Conservation (phyloP, 805 yeast genomes). For the Martiniozyma abietophila region DNA sequence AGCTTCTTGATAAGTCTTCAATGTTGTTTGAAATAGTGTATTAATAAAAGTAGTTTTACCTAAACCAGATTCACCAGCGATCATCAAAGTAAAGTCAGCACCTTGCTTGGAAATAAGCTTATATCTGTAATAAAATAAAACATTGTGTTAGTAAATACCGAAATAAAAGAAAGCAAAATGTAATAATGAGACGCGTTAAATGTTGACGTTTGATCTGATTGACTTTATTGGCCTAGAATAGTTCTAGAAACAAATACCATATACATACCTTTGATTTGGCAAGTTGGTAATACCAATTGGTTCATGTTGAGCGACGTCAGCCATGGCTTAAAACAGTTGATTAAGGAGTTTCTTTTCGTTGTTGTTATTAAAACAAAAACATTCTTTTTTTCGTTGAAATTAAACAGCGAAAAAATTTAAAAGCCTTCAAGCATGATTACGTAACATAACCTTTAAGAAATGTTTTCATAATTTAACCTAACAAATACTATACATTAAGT, state of each 20-base stretch:
- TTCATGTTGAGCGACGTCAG: constrained; percentile 28
- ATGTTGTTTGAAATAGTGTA: constrained; percentile 68
- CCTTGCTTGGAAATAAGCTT: constrained; percentile 70
- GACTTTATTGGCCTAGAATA: neutral
- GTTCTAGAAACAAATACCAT: no score
- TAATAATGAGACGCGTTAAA: neutral
- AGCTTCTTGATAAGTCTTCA: constrained; percentile 50
- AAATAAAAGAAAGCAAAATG: neutral
- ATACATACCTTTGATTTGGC: constrained; percentile 60
- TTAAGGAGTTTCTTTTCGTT: no score
- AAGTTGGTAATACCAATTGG: constrained; percentile 63
- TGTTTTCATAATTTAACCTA: no score
- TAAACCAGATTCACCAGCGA: constrained; percentile 85
- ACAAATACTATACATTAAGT: no score
- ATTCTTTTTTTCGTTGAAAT: no score
- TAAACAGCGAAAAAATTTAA: no score
- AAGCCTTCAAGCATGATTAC: no score
- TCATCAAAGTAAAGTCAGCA: constrained; percentile 70
- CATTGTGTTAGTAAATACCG: constrained; percentile 6
- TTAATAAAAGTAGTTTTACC: constrained; percentile 91
- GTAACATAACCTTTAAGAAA: no score
- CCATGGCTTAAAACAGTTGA: no score
- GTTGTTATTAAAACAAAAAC: no score
- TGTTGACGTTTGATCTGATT: no score
- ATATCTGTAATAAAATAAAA: constrained; percentile 39